Evolutionary conservation across 2,329 filamentous ascomycete genomes (phyloP).

Genomic region (Cladophialophora psammophila): DNA sequence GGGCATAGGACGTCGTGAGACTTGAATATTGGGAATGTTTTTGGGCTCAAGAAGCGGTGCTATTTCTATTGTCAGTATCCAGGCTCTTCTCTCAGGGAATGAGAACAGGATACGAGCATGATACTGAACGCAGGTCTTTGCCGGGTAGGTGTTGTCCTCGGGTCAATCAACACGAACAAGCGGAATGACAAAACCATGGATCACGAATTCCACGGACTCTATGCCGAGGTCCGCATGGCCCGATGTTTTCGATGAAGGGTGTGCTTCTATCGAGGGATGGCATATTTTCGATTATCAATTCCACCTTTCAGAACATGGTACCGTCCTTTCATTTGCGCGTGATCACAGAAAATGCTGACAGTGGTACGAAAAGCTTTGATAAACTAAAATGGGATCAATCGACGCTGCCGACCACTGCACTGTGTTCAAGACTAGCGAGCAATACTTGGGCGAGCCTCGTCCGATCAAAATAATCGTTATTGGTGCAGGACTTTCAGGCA

Average conservation of each 20-base stretch:
- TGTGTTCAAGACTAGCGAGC: too few species aligned
- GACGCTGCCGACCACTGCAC: too few species aligned
- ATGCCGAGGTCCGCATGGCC: too few species aligned
- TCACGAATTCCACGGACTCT: slow-evolving; percentile 19
- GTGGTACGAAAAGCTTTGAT: too few species aligned
- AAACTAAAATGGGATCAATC: too few species aligned
- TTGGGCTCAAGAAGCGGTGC: background rate
- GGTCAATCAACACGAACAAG: background rate
- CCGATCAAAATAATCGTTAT: slow-evolving; percentile 22
- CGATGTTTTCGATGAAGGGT: too few species aligned
- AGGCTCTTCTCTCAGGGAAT: background rate
- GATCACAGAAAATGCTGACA: too few species aligned
- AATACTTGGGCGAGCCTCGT: background rate
- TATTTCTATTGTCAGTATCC: background rate
- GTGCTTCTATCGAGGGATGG: too few species aligned
- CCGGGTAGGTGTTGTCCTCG: background rate
- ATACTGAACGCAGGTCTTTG: background rate
- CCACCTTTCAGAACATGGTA: too few species aligned
- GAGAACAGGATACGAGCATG: background rate
- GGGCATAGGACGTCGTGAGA: background rate
- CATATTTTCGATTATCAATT: too few species aligned
- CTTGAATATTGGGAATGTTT: background rate
- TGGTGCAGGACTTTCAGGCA: slow-evolving; percentile 24
- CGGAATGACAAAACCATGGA: background rate
- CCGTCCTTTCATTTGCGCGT: too few species aligned